Base-by-base conservation (phyloP, 306 rosid genomes). In the Nissolia schottii region DNA sequence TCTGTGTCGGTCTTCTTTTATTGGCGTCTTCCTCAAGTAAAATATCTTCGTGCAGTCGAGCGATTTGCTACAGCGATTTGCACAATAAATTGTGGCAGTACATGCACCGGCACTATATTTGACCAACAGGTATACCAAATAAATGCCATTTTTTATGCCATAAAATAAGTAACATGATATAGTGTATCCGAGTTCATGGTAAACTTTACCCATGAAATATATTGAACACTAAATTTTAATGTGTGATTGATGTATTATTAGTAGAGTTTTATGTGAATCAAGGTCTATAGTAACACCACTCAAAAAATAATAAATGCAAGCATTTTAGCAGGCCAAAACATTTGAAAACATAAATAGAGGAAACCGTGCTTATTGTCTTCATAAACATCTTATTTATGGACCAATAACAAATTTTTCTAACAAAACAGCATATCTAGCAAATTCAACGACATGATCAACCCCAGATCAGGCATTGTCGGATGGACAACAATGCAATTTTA, bases 311-410 rank as follows among this genome's bases (percentile, higher is more conserved):
- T n/a, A n/a, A n/a, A n/a, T n/a, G n/a, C n/a, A n/a, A n/a, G n/a
- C 45, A 73, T 13, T 40, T 38, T 55, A 14, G 15, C 3, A n/a
- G 28, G 51, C n/a, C 35, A 22, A n/a, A 71, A 70, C 43, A 41
- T 35, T 70, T 67, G 45, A 32, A 31, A 32, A 23, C 41, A 40
- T 22, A 16, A 27, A 32, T 48, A 24, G 80, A 63, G 45, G 13
- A 29, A 13, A 3, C 24, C 8, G 8, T 35, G 27, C 61, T 69
- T 69, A 69, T 60, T 61, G 49, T 70, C 66, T 38, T 22, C 28
- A 15, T 19, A 58, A 50, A 37, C 53, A 67, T 55, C 77, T 73
- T 56, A 66, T 79, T 79, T 22, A 24, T 66, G 57, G 70, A 57
- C 35, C 69, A 34, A 45, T 66, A 18, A 38, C 65, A 58, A 65